Evolutionary conservation across 257 asterid genomes (phyloP).

Genomic region (Osmanthus fragrans): DNA sequence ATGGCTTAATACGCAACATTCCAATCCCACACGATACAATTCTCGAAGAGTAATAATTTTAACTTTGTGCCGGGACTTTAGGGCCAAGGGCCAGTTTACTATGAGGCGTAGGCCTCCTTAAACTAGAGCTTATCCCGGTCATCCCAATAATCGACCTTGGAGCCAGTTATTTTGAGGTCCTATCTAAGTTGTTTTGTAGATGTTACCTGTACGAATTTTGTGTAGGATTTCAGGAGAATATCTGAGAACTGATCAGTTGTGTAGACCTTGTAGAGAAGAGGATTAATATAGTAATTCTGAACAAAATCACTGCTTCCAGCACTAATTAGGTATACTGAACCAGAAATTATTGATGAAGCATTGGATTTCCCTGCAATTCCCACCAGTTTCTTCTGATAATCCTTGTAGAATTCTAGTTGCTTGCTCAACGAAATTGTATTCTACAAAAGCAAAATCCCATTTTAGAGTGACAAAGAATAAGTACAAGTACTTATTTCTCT

Average conservation of each 20-base stretch:
- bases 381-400: constrained; percentile 60
- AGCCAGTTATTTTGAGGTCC: background rate
- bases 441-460: constrained; percentile 29
- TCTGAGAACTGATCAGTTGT: constrained; percentile 68
- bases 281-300: constrained; percentile 76
- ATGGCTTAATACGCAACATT: too few relatives aligned
- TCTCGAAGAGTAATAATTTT: too few relatives aligned
- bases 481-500: background rate
- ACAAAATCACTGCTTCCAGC: constrained; percentile 87
- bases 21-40: too few relatives aligned
- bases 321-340: constrained; percentile 70
- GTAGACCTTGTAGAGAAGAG: constrained; percentile 67
- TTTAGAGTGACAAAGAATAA: background rate
- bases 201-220: constrained; percentile 57
- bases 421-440: constrained; percentile 64
- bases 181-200: background rate
- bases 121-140: too few relatives aligned
- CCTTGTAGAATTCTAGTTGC: constrained; percentile 73
- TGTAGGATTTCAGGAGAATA: constrained; percentile 60
- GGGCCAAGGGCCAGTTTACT: too few relatives aligned
- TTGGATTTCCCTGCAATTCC: constrained; percentile 66
- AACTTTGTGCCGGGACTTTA: too few relatives aligned
- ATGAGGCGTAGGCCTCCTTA: too few relatives aligned
- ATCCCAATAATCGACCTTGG: background rate
- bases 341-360: constrained; percentile 68